A percentile compares a stretch with the other conserved stretches of the same genome.
phyloP scores from a whole-genome alignment of 805 yeast species.

The Metschnikowia cubensis region DNA sequence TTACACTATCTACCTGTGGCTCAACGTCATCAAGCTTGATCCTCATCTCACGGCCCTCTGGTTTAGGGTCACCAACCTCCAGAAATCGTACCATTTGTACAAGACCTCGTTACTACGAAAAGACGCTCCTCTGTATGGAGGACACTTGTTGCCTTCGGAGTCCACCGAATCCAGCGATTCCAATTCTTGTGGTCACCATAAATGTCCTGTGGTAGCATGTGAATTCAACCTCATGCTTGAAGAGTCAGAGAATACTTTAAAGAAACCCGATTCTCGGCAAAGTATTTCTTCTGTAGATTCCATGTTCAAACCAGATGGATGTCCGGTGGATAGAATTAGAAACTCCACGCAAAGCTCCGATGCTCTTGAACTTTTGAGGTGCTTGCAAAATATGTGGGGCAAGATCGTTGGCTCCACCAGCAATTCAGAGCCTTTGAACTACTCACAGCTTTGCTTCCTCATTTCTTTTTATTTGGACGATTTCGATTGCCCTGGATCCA shows the following conservation, averaged over 20 bases:
- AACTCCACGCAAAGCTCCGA: slow-evolving; percentile 7
- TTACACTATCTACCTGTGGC: slow-evolving; percentile 35
- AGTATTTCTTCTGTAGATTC: background rate
- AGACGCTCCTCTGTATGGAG: background rate
- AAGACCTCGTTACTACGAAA: slow-evolving; percentile 23
- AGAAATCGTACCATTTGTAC: slow-evolving; percentile 37
- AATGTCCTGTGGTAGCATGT: slow-evolving; percentile 40
- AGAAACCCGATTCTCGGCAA: background rate
- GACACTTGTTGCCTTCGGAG: background rate
- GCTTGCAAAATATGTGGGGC: slow-evolving; percentile 28
- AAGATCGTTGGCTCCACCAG: slow-evolving; percentile 17
- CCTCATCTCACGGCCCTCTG: slow-evolving; percentile 39
- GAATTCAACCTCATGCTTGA: slow-evolving; percentile 37
- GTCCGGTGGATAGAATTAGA: background rate
- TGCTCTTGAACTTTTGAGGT: slow-evolving; percentile 15
- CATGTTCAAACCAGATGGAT: background rate
- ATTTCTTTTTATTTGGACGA: slow-evolving; percentile 28
- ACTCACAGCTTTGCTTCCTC: slow-evolving; percentile 25
- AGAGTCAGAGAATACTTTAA: slow-evolving; percentile 11
- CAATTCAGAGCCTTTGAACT: slow-evolving; percentile 20
- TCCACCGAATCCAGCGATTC: slow-evolving; percentile 11
- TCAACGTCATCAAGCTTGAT: slow-evolving; percentile 35
- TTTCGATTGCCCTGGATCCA: slow-evolving; percentile 2
- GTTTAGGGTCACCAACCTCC: slow-evolving; percentile 38
- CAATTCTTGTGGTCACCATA: slow-evolving; percentile 14